These are phyloP conservation scores for Taphrina deformans DNA, from an alignment of 1,139 yeast species.

Conservation along the genomic window DNA sequence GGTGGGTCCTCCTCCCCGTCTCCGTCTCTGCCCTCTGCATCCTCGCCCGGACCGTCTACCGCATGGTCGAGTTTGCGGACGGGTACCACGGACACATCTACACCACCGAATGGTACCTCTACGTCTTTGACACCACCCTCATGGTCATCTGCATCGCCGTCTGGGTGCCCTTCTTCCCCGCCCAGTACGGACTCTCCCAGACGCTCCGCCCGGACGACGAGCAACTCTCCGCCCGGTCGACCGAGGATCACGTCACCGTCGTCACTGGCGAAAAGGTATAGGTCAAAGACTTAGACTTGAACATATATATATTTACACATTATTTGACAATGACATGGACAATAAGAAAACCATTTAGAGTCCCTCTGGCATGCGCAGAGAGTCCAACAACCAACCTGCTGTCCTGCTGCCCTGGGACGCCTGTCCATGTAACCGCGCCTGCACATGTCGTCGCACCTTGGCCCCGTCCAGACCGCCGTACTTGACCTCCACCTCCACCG, in stretches of 20 bases:
- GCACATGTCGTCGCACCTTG: conserved; percentile 2
- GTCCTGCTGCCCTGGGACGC: not conserved
- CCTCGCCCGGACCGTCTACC: conserved; percentile 49
- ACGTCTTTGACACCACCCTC: conserved; percentile 46
- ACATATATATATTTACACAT: not conserved
- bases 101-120: conserved; percentile 48
- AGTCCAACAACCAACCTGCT: conserved; percentile 23
- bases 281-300: no score
- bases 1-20: conserved; percentile 39
- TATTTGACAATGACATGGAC: not conserved
- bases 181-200: conserved; percentile 25
- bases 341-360: not conserved
- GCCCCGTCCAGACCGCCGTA: conserved; percentile 26
- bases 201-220: not conserved
- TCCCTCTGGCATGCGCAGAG: conserved; percentile 27
- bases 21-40: conserved; percentile 46
- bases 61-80: conserved; percentile 49
- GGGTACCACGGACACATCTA: conserved; percentile 48
- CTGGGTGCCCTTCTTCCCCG: conserved; percentile 22
- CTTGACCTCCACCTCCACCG: conserved; percentile 13
- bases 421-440: not conserved
- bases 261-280: not conserved
- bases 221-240: no score
- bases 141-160: conserved; percentile 37
- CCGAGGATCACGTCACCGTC: no score